These are phyloP conservation scores for Hymenoscyphus occultus DNA, from an alignment of 2,329 filamentous ascomycete species.

Conservation along the genomic window DNA sequence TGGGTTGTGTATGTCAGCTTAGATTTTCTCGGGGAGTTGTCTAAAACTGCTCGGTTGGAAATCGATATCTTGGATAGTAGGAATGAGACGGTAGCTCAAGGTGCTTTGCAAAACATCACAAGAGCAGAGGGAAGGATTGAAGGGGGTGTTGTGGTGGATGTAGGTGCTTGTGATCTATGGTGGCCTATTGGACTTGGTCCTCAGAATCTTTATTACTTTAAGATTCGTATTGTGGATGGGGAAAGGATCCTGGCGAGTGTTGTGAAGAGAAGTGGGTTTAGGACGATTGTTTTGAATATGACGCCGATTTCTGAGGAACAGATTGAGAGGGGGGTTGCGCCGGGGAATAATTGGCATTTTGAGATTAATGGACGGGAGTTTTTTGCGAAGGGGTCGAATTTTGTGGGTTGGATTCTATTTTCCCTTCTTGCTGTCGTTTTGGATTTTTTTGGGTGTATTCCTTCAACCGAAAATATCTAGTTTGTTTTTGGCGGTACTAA, in stretches of 20 bases:
- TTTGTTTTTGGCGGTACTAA: not conserved
- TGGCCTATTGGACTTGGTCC: conserved; percentile 57
- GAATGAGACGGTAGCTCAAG: conserved; percentile 40
- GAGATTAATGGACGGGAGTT: conserved; percentile 63
- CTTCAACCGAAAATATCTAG: not conserved
- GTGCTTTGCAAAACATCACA: conserved; percentile 41
- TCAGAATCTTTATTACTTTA: conserved; percentile 57
- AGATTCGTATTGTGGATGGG: conserved; percentile 44
- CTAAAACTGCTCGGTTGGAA: conserved; percentile 42
- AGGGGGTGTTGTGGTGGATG: conserved; percentile 45
- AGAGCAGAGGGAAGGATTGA: conserved; percentile 45
- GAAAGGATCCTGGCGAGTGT: conserved; percentile 42
- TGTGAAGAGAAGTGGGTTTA: conserved; percentile 56
- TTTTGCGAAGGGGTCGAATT: conserved; percentile 62
- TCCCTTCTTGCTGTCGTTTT: not conserved
- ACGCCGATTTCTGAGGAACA: conserved; percentile 52
- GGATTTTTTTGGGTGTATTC: not conserved
- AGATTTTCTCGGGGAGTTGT: conserved; percentile 52
- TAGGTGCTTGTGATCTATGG: conserved; percentile 52
- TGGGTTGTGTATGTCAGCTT: conserved; percentile 62
- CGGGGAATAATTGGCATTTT: conserved; percentile 61
- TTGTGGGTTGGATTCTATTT: conserved; percentile 30
- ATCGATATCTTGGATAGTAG: conserved; percentile 47
- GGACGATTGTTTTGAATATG: conserved; percentile 59
- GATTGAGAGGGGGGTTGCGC: conserved; percentile 51